Evolutionary conservation across 768 basidiomycete genomes (phyloP), one percentile per base, ranked within the genome.

Genomic region (Suillus subaureus): DNA sequence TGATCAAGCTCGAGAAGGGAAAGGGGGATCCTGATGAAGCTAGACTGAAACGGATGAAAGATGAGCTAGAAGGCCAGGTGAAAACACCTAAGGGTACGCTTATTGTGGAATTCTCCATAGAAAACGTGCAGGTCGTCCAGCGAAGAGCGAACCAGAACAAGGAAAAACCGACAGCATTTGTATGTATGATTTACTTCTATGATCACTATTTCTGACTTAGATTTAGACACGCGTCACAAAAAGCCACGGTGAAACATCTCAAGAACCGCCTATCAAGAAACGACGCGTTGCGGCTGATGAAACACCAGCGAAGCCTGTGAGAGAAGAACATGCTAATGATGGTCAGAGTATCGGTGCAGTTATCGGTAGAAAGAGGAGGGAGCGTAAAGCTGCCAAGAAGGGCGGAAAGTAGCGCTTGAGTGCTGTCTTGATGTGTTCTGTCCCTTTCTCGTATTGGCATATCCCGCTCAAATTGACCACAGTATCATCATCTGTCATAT

Each of bases 31-130:
- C 82, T 61, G 83, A 85, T 23, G 84, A 84, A 21, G 75, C 79
- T 18, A 79, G 87, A 70, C 73, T 87, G 55, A 86, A 87, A 73
- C 84, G 86, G 70, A 76, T 90, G 68, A 87, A 88, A 71, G 82
- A 82, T 31, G 87, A 89, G 72, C 74, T 85, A 54, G 79, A 79
- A 67, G 71, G 70, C 45, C 40, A 69, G 1, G 78, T 75, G 21
- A 85, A 82, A 45, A 80, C 80, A 21, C 68, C 70, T 28, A 80
- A 69, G 65, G 84, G 84, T 18, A 82, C 87, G 6, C 77, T 97
- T 67, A 90, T 97, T 71, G 87, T 95, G n/a, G 96, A 99, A 79
- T 97, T 97, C 77, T 96, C 94, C 47, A 94, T 98, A 61, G 96
- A 98, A 80, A 98, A 98, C 72, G 81, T 93, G 23, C 92, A 95